Evolutionary conservation across 2,329 filamentous ascomycete genomes (phyloP).

Genomic region (Pestalotiopsis sp.): DNA sequence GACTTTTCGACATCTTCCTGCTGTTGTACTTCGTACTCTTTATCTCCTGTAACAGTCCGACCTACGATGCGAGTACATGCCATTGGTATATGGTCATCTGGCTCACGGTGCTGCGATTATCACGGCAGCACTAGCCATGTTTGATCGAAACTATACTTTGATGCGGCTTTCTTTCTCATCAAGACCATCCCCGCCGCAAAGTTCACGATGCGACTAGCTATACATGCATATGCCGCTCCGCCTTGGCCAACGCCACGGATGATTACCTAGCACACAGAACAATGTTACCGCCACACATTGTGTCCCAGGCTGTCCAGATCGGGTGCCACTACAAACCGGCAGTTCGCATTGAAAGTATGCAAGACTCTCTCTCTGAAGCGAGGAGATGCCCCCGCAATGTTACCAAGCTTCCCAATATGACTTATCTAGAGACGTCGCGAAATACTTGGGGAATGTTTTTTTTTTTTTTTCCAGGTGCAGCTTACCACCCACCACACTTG

Average conservation of each 20-base stretch:
- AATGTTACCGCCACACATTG: neutral
- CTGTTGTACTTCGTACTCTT: no score
- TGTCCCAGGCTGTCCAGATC: neutral
- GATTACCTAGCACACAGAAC: neutral
- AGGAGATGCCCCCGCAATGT: neutral
- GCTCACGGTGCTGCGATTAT: neutral
- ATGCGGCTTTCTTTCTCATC: neutral
- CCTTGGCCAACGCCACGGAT: neutral
- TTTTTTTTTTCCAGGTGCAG: no score
- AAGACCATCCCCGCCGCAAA: neutral
- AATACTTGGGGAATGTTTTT: no score
- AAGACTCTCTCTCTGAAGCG: neutral
- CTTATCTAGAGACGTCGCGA: neutral
- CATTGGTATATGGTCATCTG: neutral
- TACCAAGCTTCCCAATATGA: neutral
- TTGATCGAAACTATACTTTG: neutral
- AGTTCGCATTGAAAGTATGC: neutral
- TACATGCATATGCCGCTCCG: neutral
- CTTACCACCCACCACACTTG: no score
- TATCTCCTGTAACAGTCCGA: no score
- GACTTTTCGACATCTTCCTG: no score
- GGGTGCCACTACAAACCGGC: neutral
- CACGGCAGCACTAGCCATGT: neutral
- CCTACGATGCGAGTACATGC: no score
- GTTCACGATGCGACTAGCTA: neutral